These are phyloP conservation scores for Kalmanozyma brasiliensis DNA, from an alignment of 1,284 basidiomycete genomes.

Conservation along the genomic window DNA sequence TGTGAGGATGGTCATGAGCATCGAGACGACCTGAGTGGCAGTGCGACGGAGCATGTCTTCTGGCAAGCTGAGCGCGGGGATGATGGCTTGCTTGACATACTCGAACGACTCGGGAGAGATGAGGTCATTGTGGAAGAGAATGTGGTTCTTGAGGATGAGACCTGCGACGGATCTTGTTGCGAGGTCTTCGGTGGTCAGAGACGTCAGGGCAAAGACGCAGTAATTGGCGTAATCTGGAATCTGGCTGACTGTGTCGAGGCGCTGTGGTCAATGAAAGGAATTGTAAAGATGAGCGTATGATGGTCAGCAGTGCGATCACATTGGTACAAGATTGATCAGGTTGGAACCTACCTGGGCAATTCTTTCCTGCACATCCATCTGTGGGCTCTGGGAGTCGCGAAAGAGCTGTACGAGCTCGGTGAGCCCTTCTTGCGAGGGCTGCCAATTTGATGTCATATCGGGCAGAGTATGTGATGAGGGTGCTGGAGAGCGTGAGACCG, in stretches of 20 bases:
- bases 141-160: slow-evolving; percentile 94
- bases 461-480: slow-evolving; percentile 3
- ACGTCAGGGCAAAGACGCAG: slow-evolving; percentile 88
- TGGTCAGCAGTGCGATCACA: background rate
- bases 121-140: slow-evolving; percentile 64
- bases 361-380: slow-evolving; percentile 57
- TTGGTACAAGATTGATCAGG: background rate
- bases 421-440: slow-evolving; percentile 59
- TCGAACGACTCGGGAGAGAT: slow-evolving; percentile 60
- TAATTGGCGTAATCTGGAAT: slow-evolving; percentile 83
- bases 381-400: slow-evolving; percentile 60
- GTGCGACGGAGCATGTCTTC: slow-evolving; percentile 66
- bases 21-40: slow-evolving; percentile 65
- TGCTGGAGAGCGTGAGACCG: background rate
- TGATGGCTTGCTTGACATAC: slow-evolving; percentile 64
- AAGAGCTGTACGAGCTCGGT: slow-evolving; percentile 62
- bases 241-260: slow-evolving; percentile 59
- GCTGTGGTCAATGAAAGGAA: slow-evolving; percentile 26
- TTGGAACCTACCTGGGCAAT: slow-evolving; percentile 51
- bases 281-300: background rate
- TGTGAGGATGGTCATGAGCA: slow-evolving; percentile 63
- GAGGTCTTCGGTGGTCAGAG: slow-evolving; percentile 83
- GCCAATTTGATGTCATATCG: slow-evolving; percentile 52
- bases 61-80: slow-evolving; percentile 60
- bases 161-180: slow-evolving; percentile 94